Conservation (phyloP, 371 early-diverging fungal genomes). For the Rhizopus sp. region DNA sequence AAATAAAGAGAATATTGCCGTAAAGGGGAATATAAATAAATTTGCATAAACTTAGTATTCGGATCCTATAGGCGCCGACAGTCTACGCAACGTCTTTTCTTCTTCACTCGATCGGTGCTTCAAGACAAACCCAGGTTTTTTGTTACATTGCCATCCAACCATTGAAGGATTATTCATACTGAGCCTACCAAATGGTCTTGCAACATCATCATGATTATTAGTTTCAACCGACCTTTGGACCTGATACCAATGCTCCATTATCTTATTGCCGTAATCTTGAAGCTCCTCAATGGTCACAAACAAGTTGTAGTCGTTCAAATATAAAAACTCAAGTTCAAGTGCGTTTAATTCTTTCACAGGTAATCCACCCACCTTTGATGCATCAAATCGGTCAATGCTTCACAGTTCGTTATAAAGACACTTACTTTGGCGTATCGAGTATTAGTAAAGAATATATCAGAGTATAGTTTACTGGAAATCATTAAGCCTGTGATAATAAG, state of each 20-base stretch:
- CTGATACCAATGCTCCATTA: constrained; percentile 64
- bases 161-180: not conserved
- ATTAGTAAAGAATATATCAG: constrained; percentile 91
- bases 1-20: too few relatives aligned
- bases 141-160: not conserved
- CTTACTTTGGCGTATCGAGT: constrained; percentile 82
- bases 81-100: not conserved
- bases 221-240: not conserved
- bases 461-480: constrained; percentile 84
- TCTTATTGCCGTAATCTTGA: constrained; percentile 77
- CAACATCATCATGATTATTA: constrained; percentile 10
- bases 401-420: not conserved
- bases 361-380: constrained; percentile 89
- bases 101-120: not conserved
- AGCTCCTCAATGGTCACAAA: constrained; percentile 73
- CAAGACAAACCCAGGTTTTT: not conserved
- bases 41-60: not conserved
- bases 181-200: constrained; percentile 16
- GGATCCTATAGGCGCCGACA: not conserved
- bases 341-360: constrained; percentile 88
- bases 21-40: too few relatives aligned
- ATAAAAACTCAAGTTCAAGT: constrained; percentile 84
- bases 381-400: not conserved
- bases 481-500: constrained; percentile 83
- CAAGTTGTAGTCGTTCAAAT: constrained; percentile 71